phyloP scores from a whole-genome alignment of 352 stramenopile species.

The Phytophthora lateralis region DNA sequence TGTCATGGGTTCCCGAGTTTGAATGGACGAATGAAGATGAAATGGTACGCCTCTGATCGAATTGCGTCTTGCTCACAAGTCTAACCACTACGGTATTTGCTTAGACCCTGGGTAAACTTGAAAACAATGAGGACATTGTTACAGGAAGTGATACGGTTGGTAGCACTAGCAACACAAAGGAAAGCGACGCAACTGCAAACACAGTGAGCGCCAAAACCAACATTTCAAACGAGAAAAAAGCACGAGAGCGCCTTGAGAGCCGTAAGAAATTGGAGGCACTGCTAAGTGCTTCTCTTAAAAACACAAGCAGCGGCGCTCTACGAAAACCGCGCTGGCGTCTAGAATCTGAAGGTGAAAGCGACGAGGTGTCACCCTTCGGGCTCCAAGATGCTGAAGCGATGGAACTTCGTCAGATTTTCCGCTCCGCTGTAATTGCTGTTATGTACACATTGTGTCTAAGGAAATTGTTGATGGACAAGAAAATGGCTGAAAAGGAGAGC shows the following conservation, averaged over 20 bases:
- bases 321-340: slow-evolving; percentile 61
- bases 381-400: slow-evolving; percentile 28
- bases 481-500: slow-evolving; percentile 45
- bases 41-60: slow-evolving; percentile 28
- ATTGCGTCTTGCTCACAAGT: not conserved
- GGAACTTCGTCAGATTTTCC: slow-evolving; percentile 48
- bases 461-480: slow-evolving; percentile 40
- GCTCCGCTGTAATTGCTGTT: slow-evolving; percentile 41
- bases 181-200: not conserved
- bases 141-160: slow-evolving; percentile 2
- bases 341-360: slow-evolving; percentile 37
- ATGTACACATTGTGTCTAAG: slow-evolving; percentile 34
- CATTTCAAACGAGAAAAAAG: slow-evolving; percentile 26
- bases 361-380: slow-evolving; percentile 35
- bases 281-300: slow-evolving; percentile 41
- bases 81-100: not conserved
- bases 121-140: slow-evolving; percentile 17
- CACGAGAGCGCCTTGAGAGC: slow-evolving; percentile 44
- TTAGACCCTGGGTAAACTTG: slow-evolving; percentile 43
- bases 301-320: slow-evolving; percentile 14
- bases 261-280: slow-evolving; percentile 48
- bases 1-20: slow-evolving; percentile 45
- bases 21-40: slow-evolving; percentile 68
- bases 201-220: slow-evolving; percentile 8
- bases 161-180: slow-evolving; percentile 1